Conservation (phyloP, 495 filamentous ascomycete species). For the Aspergillus incahuasiensis region DNA sequence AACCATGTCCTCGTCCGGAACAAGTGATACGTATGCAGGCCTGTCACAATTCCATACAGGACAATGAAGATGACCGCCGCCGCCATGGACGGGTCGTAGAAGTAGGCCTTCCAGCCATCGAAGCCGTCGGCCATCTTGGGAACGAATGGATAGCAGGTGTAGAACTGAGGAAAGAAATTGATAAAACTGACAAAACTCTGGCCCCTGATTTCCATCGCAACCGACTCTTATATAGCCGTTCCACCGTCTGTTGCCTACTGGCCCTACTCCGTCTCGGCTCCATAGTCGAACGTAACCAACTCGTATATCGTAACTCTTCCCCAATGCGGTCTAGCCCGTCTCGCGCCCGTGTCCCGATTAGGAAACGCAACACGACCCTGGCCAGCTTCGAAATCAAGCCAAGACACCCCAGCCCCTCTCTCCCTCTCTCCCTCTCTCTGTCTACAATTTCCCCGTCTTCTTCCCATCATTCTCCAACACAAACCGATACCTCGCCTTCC, state of each 20-base stretch:
- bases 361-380: background rate
- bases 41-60: slow-evolving; percentile 39
- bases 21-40: slow-evolving; percentile 37
- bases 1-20: slow-evolving; percentile 43
- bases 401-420: background rate
- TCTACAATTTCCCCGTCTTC: slow-evolving; percentile 29
- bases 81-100: slow-evolving; percentile 46
- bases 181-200: background rate
- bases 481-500: slow-evolving; percentile 70
- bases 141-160: background rate
- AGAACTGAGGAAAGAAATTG: background rate
- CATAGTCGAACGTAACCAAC: background rate
- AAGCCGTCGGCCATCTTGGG: background rate
- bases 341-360: background rate
- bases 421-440: background rate
- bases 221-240: background rate
- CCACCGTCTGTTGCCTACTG: background rate
- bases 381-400: background rate
- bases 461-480: slow-evolving; percentile 67
- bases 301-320: slow-evolving; percentile 17
- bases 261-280: background rate
- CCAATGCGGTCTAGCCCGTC: slow-evolving; percentile 3
- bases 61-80: slow-evolving; percentile 46
- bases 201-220: background rate
- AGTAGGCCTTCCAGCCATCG: slow-evolving; percentile 30